Percentiles rank a stretch among this genome's conserved stretches.
These are phyloP conservation scores for Quercus phellos DNA, from an alignment of 331 rosid species.

Conservation along the genomic window DNA sequence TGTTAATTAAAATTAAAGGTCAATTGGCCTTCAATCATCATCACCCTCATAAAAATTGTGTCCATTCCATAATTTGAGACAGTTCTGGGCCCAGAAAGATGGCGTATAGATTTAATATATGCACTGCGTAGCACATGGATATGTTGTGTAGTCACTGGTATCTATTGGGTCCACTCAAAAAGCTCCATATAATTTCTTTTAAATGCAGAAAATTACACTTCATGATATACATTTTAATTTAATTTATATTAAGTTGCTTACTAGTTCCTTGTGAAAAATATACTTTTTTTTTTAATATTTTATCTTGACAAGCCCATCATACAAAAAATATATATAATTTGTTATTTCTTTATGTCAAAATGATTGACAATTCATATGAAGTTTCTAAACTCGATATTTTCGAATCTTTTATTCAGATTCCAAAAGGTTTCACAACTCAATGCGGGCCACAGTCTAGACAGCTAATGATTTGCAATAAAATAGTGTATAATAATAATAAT, in stretches of 20 bases:
- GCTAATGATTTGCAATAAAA: slow-evolving; percentile 30
- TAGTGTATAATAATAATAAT: neutral
- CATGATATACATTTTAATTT: neutral
- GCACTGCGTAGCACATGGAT: slow-evolving; percentile 5
- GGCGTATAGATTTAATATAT: slow-evolving; percentile 16
- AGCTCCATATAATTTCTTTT: neutral
- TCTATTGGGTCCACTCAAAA: slow-evolving; percentile 4
- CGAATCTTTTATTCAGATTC: slow-evolving; percentile 3
- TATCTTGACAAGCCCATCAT: too few relatives aligned
- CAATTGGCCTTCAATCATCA: neutral
- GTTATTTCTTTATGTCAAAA: neutral
- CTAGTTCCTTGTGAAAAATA: neutral
- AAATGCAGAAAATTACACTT: neutral
- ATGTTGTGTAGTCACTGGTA: neutral
- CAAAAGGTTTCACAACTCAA: slow-evolving; percentile 15
- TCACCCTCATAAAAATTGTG: neutral
- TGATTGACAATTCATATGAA: neutral
- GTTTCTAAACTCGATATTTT: slow-evolving; percentile 6
- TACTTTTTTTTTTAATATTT: too few relatives aligned
- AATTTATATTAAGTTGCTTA: neutral
- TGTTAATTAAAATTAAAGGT: neutral
- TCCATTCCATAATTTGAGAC: neutral
- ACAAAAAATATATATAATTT: neutral
- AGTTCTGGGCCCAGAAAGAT: slow-evolving; percentile 18
- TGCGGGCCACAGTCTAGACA: slow-evolving; percentile 23